Percentiles rank a stretch among this genome's conserved stretches.
These are phyloP conservation scores for Phtheirospermum japonicum DNA, from an alignment of 257 asterid genomes.

Conservation along the genomic window DNA sequence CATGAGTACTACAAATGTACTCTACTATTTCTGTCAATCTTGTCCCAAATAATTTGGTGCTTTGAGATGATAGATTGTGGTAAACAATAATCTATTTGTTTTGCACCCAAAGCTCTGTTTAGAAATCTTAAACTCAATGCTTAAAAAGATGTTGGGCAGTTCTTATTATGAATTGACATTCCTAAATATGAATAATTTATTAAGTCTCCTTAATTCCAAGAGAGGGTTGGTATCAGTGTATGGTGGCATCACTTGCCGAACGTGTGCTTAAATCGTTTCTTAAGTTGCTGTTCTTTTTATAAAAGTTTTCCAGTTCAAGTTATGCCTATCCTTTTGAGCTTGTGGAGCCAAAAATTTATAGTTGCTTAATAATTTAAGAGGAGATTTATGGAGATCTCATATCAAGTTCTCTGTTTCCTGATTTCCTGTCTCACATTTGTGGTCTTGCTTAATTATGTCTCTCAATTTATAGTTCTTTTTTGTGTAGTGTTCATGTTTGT, in stretches of 20 bases:
- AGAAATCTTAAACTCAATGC: background rate
- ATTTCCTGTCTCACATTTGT: background rate
- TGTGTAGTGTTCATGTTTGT: background rate
- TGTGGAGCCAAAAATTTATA: constrained; percentile 2
- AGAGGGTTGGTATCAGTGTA: background rate
- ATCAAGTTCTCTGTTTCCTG: background rate
- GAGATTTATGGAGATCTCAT: background rate
- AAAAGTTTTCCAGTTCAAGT: constrained; percentile 11
- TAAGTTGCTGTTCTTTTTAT: constrained; percentile 6
- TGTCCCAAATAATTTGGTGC: background rate
- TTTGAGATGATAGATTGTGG: background rate
- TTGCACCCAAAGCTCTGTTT: no score
- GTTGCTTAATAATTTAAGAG: background rate
- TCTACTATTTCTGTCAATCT: background rate
- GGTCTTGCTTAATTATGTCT: constrained; percentile 12
- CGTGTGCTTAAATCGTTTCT: background rate
- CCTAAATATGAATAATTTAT: no score
- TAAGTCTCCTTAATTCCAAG: background rate
- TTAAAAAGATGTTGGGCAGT: background rate
- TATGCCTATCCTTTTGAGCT: constrained; percentile 1
- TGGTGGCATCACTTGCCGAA: background rate
- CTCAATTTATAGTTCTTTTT: background rate
- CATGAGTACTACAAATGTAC: background rate
- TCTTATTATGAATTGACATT: background rate
- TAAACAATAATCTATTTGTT: background rate